Conservation (phyloP, 208 protist species). For the Endotrypanum monterogeii region DNA sequence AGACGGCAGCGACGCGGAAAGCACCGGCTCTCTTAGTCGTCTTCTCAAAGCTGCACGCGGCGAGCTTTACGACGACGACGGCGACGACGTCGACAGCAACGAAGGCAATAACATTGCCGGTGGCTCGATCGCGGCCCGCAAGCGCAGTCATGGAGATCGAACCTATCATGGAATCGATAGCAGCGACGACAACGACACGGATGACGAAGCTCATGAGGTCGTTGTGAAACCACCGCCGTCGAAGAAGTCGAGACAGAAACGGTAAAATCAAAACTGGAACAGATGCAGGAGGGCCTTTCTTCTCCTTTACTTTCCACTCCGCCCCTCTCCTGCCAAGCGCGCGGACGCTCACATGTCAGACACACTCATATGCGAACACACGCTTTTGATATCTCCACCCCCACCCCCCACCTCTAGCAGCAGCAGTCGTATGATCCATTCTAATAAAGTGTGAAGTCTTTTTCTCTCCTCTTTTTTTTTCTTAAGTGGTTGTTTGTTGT, state of each 20-base stretch:
- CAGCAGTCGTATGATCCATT: too few relatives aligned
- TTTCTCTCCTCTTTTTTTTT: too few relatives aligned
- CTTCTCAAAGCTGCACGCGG: slow-evolving; percentile 18
- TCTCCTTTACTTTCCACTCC: too few relatives aligned
- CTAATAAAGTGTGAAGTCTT: too few relatives aligned
- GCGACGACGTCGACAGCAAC: slow-evolving; percentile 27
- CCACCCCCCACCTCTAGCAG: too few relatives aligned
- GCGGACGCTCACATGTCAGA: too few relatives aligned
- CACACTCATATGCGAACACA: too few relatives aligned
- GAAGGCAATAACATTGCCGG: slow-evolving; percentile 5
- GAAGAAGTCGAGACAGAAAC: slow-evolving; percentile 11
- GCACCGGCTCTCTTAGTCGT: slow-evolving; percentile 34
- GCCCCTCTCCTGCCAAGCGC: too few relatives aligned
- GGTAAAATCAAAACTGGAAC: background rate
- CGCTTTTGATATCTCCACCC: too few relatives aligned
- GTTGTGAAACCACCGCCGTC: background rate
- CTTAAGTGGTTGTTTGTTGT: too few relatives aligned
- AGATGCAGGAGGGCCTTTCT: too few relatives aligned
- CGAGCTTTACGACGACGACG: slow-evolving; percentile 40
- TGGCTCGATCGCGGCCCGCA: slow-evolving; percentile 1
- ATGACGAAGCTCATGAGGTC: slow-evolving; percentile 1
- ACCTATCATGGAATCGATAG: slow-evolving; percentile 38
- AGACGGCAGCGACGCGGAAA: slow-evolving; percentile 22
- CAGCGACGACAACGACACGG: slow-evolving; percentile 29
- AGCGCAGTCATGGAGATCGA: slow-evolving; percentile 5